A percentile compares a stretch with the other conserved stretches of the same genome.
Conservation (phyloP, 805 yeast species). For the Hanseniaspora nectarophila region DNA sequence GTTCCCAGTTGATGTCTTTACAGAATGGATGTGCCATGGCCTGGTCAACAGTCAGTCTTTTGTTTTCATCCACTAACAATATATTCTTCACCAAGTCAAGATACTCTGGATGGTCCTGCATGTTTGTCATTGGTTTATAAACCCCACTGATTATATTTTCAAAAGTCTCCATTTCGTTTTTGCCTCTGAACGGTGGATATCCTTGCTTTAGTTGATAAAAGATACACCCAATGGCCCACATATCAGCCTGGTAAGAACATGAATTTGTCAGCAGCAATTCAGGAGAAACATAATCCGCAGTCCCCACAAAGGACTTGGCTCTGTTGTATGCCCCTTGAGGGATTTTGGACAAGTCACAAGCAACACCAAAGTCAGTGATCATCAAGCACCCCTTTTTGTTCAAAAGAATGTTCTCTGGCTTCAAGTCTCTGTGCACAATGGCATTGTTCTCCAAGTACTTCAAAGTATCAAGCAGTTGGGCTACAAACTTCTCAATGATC, state of each 20-base stretch:
- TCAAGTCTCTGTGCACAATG: constrained; percentile 83
- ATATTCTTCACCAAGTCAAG: constrained; percentile 57
- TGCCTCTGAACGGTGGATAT: constrained; percentile 78
- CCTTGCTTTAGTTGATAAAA: constrained; percentile 75
- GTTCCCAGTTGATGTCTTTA: constrained; percentile 50
- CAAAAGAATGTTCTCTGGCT: constrained; percentile 68
- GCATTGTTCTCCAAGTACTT: constrained; percentile 69
- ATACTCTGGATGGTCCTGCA: constrained; percentile 39
- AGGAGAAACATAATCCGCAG: constrained; percentile 94
- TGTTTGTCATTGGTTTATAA: constrained; percentile 48
- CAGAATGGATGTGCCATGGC: constrained; percentile 68
- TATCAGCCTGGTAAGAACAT: constrained; percentile 73
- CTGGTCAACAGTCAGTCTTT: constrained; percentile 44
- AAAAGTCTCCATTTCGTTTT: constrained; percentile 73
- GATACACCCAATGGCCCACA: constrained; percentile 94
- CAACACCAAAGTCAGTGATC: constrained; percentile 98
- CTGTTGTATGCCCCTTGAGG: constrained; percentile 16
- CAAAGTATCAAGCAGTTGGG: constrained; percentile 82
- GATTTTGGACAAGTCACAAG: constrained; percentile 34
- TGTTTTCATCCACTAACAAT: constrained; percentile 57
- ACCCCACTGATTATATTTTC: constrained; percentile 74
- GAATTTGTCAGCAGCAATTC: constrained; percentile 67
- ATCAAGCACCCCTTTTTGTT: constrained; percentile 77
- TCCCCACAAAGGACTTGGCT: constrained; percentile 84
- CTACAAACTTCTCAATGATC: constrained; percentile 67